phyloP scores from a whole-genome alignment of 2,329 filamentous ascomycete species.

The Beauveria caledonica region DNA sequence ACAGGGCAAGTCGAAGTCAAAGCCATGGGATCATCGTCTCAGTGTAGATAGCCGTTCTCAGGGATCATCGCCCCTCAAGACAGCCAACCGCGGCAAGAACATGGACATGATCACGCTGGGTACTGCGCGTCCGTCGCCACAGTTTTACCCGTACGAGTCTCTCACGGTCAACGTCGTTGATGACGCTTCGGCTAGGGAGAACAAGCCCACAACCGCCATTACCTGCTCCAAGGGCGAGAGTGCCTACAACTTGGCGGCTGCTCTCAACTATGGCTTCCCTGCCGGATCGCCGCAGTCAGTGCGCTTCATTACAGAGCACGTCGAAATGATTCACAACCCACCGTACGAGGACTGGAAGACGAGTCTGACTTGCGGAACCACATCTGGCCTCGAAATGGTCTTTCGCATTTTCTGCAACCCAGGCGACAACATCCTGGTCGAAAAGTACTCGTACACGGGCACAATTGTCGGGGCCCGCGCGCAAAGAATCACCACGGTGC shows the following conservation, averaged over 20 bases:
- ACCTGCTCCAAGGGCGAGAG: slow-evolving; percentile 12
- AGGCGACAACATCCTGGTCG: slow-evolving; percentile 61
- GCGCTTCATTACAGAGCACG: slow-evolving; percentile 67
- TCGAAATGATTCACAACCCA: slow-evolving; percentile 64
- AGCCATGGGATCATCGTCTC: neutral
- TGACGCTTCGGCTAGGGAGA: slow-evolving; percentile 7
- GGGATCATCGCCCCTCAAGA: slow-evolving; percentile 9
- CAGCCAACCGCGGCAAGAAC: slow-evolving; percentile 2
- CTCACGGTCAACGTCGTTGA: slow-evolving; percentile 8
- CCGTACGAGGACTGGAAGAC: slow-evolving; percentile 68
- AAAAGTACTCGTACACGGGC: slow-evolving; percentile 41
- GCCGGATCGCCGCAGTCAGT: slow-evolving; percentile 62
- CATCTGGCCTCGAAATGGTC: slow-evolving; percentile 58
- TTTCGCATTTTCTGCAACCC: slow-evolving; percentile 53
- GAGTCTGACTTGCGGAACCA: slow-evolving; percentile 58
- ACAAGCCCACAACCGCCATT: slow-evolving; percentile 4
- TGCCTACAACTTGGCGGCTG: slow-evolving; percentile 32
- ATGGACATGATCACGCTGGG: slow-evolving; percentile 11
- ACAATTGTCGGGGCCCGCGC: slow-evolving; percentile 58
- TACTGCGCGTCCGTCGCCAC: slow-evolving; percentile 8
- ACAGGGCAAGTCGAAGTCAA: slow-evolving; percentile 5
- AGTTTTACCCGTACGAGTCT: slow-evolving; percentile 9
- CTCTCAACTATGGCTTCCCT: slow-evolving; percentile 69
- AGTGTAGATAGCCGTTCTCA: slow-evolving; percentile 5
- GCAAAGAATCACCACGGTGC: slow-evolving; percentile 51